These are phyloP conservation scores for Flueggea neowawraea DNA, from an alignment of 441 rosid species.

Conservation along the genomic window DNA sequence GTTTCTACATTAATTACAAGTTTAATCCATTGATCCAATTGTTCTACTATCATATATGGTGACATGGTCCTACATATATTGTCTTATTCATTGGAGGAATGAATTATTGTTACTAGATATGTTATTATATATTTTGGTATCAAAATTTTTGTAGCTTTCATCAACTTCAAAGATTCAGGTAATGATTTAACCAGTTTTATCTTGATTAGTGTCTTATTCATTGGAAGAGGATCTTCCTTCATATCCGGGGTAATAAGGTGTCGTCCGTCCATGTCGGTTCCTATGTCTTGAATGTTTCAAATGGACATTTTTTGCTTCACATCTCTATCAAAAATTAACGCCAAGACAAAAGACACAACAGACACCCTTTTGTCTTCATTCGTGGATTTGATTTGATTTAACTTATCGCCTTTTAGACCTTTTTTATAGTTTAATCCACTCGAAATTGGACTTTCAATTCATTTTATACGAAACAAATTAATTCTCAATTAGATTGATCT, in stretches of 20 bases:
- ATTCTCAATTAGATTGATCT: too few relatives aligned
- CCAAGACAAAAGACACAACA: conserved; percentile 27
- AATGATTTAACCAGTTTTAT: not conserved
- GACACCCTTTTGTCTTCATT: not conserved
- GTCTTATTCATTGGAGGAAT: too few relatives aligned
- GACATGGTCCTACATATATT: too few relatives aligned
- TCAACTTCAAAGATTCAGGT: conserved; percentile 8
- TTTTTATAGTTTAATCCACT: not conserved
- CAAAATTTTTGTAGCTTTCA: too few relatives aligned
- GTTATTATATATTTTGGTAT: too few relatives aligned
- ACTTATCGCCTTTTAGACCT: conserved; percentile 13
- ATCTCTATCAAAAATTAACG: conserved; percentile 17
- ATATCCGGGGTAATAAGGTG: conserved; percentile 30
- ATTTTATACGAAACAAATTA: too few relatives aligned
- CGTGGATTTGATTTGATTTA: conserved; percentile 6
- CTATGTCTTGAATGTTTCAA: conserved; percentile 27
- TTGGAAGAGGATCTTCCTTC: conserved; percentile 37
- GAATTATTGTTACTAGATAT: too few relatives aligned
- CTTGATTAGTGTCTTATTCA: conserved; percentile 21
- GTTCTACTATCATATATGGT: too few relatives aligned
- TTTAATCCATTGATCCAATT: too few relatives aligned
- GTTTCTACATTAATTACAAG: too few relatives aligned
- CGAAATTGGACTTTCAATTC: too few relatives aligned
- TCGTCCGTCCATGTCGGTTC: conserved; percentile 19
- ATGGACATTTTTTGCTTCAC: conserved; percentile 2